Evolutionary conservation across 768 basidiomycete genomes (phyloP).

Genomic region (Amanita thiersii): DNA sequence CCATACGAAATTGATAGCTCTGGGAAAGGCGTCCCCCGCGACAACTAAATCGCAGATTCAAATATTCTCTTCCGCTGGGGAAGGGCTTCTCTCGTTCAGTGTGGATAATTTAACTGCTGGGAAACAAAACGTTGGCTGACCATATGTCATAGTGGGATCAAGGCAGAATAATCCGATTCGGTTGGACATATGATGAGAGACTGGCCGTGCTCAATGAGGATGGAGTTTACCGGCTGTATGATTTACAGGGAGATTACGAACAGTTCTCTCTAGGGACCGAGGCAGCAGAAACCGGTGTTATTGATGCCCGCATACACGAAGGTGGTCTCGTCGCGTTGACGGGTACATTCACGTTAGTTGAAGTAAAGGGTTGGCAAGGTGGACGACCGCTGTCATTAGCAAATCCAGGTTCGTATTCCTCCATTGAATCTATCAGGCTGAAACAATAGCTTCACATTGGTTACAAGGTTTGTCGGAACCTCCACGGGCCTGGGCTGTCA

Average conservation of each 20-base stretch:
- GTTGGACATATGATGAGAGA: slow-evolving; percentile 78
- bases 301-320: slow-evolving; percentile 82
- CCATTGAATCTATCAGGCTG: neutral
- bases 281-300: slow-evolving; percentile 71
- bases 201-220: slow-evolving; percentile 87
- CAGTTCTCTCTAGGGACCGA: slow-evolving; percentile 83
- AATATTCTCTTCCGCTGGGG: slow-evolving; percentile 81
- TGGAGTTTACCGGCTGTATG: slow-evolving; percentile 85
- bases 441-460: slow-evolving; percentile 1
- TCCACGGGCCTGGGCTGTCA: slow-evolving; percentile 79
- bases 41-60: slow-evolving; percentile 78
- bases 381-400: slow-evolving; percentile 64
- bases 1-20: slow-evolving; percentile 65
- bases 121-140: slow-evolving; percentile 11
- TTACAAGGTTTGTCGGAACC: slow-evolving; percentile 62
- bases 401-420: slow-evolving; percentile 57
- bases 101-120: slow-evolving; percentile 40
- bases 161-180: slow-evolving; percentile 71
- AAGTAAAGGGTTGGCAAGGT: slow-evolving; percentile 88
- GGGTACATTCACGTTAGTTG: slow-evolving; percentile 64
- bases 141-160: slow-evolving; percentile 73
- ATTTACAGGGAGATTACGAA: slow-evolving; percentile 76
- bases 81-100: slow-evolving; percentile 58
- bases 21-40: slow-evolving; percentile 49
- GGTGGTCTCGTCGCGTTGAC: slow-evolving; percentile 84